Percentiles rank a stretch among this genome's conserved stretches.
Conservation (phyloP, 164 flowering plant genomes). For the Umbilicus rupestris region DNA sequence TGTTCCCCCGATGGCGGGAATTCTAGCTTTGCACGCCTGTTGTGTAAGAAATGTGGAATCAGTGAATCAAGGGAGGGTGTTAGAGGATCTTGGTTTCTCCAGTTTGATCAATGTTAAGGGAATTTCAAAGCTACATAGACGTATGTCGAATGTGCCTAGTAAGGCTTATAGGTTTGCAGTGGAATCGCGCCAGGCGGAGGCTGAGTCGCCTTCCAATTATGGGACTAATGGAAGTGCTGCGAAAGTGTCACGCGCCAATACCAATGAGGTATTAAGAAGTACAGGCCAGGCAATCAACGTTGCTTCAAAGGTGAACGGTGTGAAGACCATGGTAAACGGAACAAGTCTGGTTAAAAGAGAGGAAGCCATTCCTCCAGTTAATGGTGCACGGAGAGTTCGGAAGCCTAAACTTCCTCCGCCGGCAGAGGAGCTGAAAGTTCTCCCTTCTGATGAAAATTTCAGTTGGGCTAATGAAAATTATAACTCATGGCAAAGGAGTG, state of each 20-base stretch:
- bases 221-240: conserved; percentile 10
- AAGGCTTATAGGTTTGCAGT: background rate
- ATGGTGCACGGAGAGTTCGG: conserved; percentile 15
- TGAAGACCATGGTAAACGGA: conserved; percentile 26
- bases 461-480: conserved; percentile 92
- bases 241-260: background rate
- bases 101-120: background rate
- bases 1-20: background rate
- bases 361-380: conserved; percentile 21
- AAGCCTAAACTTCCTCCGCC: conserved; percentile 36
- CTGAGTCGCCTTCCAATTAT: background rate
- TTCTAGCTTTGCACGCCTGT: background rate
- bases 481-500: conserved; percentile 50
- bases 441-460: conserved; percentile 79
- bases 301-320: conserved; percentile 30
- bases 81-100: background rate
- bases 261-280: background rate
- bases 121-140: background rate
- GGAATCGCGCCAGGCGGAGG: background rate
- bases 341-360: conserved; percentile 19
- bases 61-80: background rate
- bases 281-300: conserved; percentile 8
- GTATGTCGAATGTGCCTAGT: background rate
- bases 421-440: conserved; percentile 47
- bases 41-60: background rate